phyloP scores from a whole-genome alignment of 2,329 filamentous ascomycete species.

The Mycosphaerella arachidis region DNA sequence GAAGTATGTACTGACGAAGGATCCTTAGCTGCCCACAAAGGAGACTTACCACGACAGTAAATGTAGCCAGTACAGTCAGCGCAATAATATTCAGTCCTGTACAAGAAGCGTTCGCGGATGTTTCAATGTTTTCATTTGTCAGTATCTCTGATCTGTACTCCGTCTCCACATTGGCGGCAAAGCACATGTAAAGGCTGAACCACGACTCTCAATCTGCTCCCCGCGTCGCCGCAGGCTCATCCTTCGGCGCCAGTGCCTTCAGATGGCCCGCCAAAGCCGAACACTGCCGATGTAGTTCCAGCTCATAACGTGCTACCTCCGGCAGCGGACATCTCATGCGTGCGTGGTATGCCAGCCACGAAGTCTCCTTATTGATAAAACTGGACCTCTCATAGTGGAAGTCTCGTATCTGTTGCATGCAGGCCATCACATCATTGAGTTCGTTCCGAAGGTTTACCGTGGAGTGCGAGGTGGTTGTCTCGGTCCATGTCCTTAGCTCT shows the following conservation, averaged over 20 bases:
- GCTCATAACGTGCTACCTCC: background rate
- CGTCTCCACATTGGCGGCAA: too few relatives aligned
- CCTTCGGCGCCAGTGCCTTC: background rate
- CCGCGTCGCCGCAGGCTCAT: background rate
- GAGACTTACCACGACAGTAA: too few relatives aligned
- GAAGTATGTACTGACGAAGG: background rate
- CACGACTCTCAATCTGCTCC: background rate
- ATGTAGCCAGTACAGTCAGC: background rate
- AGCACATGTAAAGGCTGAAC: background rate
- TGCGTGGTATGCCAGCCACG: background rate
- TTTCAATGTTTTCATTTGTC: too few relatives aligned
- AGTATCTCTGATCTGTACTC: too few relatives aligned
- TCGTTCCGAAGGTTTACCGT: background rate
- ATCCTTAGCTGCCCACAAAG: too few relatives aligned
- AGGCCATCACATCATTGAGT: background rate
- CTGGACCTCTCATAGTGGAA: background rate
- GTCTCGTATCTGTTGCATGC: background rate
- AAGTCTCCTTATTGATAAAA: background rate
- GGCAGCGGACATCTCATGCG: background rate
- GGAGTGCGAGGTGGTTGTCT: background rate
- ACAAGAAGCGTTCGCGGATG: too few relatives aligned
- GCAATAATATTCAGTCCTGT: background rate
- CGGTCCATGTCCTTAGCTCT: background rate
- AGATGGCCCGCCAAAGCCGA: background rate
- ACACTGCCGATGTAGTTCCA: background rate